A percentile compares a stretch with the other conserved stretches of the same genome.
Evolutionary conservation across 2,329 filamentous ascomycete species (phyloP).

Genomic region (Orbilia blumenaviensis): DNA sequence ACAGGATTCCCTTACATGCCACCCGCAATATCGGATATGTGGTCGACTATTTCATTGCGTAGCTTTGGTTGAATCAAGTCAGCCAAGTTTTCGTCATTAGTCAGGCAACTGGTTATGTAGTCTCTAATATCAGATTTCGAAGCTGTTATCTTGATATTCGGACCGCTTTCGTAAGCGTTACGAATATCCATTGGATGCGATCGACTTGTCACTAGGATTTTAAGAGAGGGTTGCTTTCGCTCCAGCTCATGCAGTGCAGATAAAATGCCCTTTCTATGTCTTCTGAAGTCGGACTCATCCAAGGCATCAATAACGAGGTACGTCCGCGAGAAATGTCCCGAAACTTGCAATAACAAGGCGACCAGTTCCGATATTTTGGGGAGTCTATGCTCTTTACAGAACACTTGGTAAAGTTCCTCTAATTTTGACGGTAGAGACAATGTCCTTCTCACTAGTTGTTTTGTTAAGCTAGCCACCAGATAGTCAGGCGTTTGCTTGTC

Average conservation of each 20-base stretch:
- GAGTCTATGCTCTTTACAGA: conserved; percentile 34
- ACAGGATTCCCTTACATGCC: conserved; percentile 30
- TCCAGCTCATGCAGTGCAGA: conserved; percentile 23
- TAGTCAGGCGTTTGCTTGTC: conserved; percentile 41
- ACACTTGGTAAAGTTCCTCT: conserved; percentile 30
- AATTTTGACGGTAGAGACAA: conserved; percentile 6
- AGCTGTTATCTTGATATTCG: conserved; percentile 36
- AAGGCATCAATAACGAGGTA: conserved; percentile 37
- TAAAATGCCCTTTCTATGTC: conserved; percentile 15
- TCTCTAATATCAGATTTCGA: conserved; percentile 38
- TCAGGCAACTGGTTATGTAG: conserved; percentile 32
- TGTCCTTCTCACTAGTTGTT: conserved; percentile 25
- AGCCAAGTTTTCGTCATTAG: conserved; percentile 33
- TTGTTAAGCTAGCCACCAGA: conserved; percentile 26
- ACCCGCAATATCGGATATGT: conserved; percentile 28
- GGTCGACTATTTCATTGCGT: conserved; percentile 38
- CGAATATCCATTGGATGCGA: conserved; percentile 35
- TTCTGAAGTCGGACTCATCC: conserved; percentile 31
- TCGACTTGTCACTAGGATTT: conserved; percentile 37
- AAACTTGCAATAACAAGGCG: conserved; percentile 16
- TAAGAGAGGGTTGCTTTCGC: conserved; percentile 2
- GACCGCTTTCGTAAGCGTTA: conserved; percentile 26
- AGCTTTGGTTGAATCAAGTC: conserved; percentile 33
- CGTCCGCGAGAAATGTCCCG: conserved; percentile 17
- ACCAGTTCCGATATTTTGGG: conserved; percentile 26